phyloP scores from a whole-genome alignment of 306 rosid species.

The Citrullus colocynthis region DNA sequence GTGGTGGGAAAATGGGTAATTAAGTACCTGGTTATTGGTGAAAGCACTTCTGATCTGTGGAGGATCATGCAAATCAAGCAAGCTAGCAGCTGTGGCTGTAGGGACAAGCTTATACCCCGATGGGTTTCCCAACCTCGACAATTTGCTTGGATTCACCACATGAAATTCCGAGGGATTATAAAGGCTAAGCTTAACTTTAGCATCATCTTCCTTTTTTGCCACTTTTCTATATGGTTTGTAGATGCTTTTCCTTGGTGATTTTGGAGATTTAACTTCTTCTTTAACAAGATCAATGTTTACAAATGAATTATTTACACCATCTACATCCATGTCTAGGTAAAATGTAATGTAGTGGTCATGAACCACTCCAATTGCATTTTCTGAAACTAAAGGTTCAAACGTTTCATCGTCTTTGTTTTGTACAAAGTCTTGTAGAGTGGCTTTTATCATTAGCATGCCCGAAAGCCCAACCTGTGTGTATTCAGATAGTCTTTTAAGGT shows the following conservation, averaged over 20 bases:
- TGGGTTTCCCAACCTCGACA: slow-evolving; percentile 65
- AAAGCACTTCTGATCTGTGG: slow-evolving; percentile 86
- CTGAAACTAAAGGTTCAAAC: slow-evolving; percentile 22
- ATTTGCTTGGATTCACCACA: slow-evolving; percentile 43
- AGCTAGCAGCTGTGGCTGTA: slow-evolving; percentile 59
- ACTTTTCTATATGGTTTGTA: slow-evolving; percentile 51
- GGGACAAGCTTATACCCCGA: slow-evolving; percentile 83
- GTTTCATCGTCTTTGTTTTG: background rate
- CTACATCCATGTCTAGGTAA: slow-evolving; percentile 76
- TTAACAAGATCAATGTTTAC: slow-evolving; percentile 45
- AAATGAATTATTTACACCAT: slow-evolving; percentile 59
- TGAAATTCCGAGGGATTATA: slow-evolving; percentile 74
- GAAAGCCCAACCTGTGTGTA: slow-evolving; percentile 52
- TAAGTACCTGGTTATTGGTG: slow-evolving; percentile 52
- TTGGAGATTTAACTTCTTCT: slow-evolving; percentile 22
- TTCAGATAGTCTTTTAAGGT: too few species aligned
- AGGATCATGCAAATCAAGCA: slow-evolving; percentile 57
- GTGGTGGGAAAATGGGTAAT: too few species aligned
- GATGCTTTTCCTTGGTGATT: slow-evolving; percentile 59
- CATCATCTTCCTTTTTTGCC: slow-evolving; percentile 77
- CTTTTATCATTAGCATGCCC: slow-evolving; percentile 90
- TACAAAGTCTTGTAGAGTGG: slow-evolving; percentile 34
- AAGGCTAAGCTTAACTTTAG: slow-evolving; percentile 46
- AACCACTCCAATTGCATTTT: slow-evolving; percentile 65
- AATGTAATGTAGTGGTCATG: slow-evolving; percentile 75